phyloP scores from a whole-genome alignment of 768 basidiomycete genomes.

The Boletus reticulatus region DNA sequence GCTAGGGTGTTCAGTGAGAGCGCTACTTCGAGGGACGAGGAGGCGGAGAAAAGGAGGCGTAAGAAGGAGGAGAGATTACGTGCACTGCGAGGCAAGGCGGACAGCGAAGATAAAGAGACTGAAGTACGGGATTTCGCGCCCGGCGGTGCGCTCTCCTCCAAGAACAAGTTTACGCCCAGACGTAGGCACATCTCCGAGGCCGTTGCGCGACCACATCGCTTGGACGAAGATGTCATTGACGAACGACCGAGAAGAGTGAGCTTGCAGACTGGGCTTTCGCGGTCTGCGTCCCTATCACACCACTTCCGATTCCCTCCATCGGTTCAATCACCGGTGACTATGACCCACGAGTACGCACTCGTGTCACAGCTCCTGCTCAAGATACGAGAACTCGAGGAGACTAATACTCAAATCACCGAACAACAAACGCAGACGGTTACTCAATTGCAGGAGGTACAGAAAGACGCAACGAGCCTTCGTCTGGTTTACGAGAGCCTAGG shows the following conservation, averaged over 20 bases:
- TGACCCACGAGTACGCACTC: slow-evolving; percentile 46
- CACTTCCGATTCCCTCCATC: slow-evolving; percentile 13
- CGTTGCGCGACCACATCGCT: slow-evolving; percentile 5
- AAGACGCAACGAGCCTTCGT: slow-evolving; percentile 68
- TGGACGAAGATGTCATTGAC: slow-evolving; percentile 9
- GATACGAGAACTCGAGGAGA: slow-evolving; percentile 73
- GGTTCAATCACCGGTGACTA: slow-evolving; percentile 13
- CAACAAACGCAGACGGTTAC: slow-evolving; percentile 62
- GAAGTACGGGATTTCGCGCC: slow-evolving; percentile 63
- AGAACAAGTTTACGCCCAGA: slow-evolving; percentile 17
- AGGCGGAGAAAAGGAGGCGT: slow-evolving; percentile 26
- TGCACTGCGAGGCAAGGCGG: slow-evolving; percentile 45
- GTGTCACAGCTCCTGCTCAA: slow-evolving; percentile 72
- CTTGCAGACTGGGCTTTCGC: slow-evolving; percentile 19
- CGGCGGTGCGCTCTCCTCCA: slow-evolving; percentile 39
- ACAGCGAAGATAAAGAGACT: slow-evolving; percentile 29
- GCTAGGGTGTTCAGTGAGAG: slow-evolving; percentile 41
- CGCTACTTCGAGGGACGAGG: slow-evolving; percentile 28
- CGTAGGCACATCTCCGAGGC: slow-evolving; percentile 33
- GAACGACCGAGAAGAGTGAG: slow-evolving; percentile 19
- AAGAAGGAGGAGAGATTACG: slow-evolving; percentile 52
- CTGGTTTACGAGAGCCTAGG: slow-evolving; percentile 68
- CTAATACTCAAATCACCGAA: slow-evolving; percentile 62
- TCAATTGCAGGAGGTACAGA: slow-evolving; percentile 66
- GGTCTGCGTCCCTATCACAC: slow-evolving; percentile 25